Conservation (phyloP, 805 yeast genomes). For the Yamadazyma tumulicola region DNA sequence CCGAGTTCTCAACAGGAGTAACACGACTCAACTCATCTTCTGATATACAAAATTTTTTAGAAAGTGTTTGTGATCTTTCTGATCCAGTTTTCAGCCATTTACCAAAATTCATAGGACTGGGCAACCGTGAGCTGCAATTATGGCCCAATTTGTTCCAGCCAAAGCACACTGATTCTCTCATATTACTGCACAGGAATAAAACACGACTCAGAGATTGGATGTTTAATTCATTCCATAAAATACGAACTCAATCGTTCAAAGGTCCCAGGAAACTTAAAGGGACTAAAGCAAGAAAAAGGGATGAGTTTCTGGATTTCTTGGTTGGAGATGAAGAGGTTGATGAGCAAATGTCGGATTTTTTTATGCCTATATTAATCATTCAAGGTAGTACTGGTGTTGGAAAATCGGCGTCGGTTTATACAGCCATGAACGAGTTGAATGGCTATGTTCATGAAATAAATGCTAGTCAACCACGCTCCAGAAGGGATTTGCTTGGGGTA, state of each 20-base stretch:
- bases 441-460: constrained; percentile 83
- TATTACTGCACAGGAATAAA: constrained; percentile 25
- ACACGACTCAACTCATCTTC: too few species aligned
- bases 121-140: constrained; percentile 5
- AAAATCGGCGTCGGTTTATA: constrained; percentile 69
- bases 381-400: constrained; percentile 75
- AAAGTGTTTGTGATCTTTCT: constrained; percentile 1
- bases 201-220: constrained; percentile 37
- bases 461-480: constrained; percentile 67
- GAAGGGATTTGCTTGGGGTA: constrained; percentile 61
- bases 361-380: constrained; percentile 61
- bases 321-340: constrained; percentile 23
- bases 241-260: constrained; percentile 27
- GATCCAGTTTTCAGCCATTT: constrained; percentile 3
- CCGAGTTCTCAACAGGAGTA: too few species aligned
- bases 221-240: constrained; percentile 31
- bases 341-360: constrained; percentile 34
- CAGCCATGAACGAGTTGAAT: constrained; percentile 56
- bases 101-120: not conserved
- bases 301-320: constrained; percentile 30
- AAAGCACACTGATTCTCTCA: constrained; percentile 24
- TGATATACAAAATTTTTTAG: not conserved
- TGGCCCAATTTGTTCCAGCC: constrained; percentile 51
- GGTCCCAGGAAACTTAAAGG: constrained; percentile 29
- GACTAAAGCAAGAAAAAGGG: constrained; percentile 22